phyloP scores from a whole-genome alignment of 805 yeast species.

The Candida gorgasii region DNA sequence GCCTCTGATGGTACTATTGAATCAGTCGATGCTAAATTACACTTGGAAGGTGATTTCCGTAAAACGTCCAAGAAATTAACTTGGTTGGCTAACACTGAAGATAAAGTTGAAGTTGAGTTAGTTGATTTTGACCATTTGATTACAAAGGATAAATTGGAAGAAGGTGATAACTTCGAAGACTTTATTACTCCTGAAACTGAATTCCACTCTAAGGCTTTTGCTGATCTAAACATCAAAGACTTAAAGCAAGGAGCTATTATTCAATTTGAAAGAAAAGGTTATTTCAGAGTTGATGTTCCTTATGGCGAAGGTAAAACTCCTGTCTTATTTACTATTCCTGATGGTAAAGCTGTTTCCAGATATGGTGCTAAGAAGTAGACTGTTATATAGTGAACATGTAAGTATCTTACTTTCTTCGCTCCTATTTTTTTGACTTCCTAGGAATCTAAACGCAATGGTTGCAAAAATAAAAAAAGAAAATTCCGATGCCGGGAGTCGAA shows the following conservation, averaged over 20 bases:
- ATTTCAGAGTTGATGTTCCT: conserved; percentile 74
- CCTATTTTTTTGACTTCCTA: too few species aligned
- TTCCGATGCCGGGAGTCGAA: conserved; percentile 88
- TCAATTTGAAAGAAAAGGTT: conserved; percentile 97
- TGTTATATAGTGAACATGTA: not conserved
- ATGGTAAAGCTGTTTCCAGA: conserved; percentile 65
- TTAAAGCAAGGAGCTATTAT: conserved; percentile 85
- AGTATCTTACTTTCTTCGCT: not conserved
- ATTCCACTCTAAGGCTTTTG: conserved; percentile 75
- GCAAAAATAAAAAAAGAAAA: conserved; percentile 8
- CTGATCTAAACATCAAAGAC: conserved; percentile 73
- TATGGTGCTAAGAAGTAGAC: conserved; percentile 36
- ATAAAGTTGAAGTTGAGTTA: conserved; percentile 70
- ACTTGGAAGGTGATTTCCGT: conserved; percentile 95
- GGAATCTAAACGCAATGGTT: conserved; percentile 1
- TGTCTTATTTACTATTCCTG: conserved; percentile 91
- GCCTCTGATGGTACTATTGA: conserved; percentile 57
- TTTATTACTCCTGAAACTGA: conserved; percentile 86
- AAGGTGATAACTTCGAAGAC: conserved; percentile 90
- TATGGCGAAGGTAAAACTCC: conserved; percentile 61
- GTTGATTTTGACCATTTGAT: conserved; percentile 93
- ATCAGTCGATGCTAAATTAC: conserved; percentile 72
- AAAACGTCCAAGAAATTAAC: conserved; percentile 93
- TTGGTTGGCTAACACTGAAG: conserved; percentile 86
- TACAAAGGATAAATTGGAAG: conserved; percentile 93